Conservation (phyloP, 768 basidiomycete genomes). For the Phanerodontia chrysosporium region DNA sequence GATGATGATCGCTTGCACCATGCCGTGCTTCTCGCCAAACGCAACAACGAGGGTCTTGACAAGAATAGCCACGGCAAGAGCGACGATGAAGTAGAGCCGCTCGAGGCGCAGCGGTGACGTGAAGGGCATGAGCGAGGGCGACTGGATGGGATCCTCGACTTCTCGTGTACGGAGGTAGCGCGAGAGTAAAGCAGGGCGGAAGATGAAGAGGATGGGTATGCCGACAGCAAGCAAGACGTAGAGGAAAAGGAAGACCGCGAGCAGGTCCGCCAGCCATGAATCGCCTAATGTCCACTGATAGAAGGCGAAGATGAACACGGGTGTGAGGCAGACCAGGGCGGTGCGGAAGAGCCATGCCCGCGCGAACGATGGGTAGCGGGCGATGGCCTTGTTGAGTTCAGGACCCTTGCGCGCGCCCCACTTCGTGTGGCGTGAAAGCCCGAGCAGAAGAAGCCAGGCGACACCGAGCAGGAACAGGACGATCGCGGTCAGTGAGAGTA, state of each 20-base stretch:
- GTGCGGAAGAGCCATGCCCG: constrained; percentile 62
- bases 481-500: constrained; percentile 65
- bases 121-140: constrained; percentile 43
- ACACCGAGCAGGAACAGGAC: constrained; percentile 46
- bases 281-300: constrained; percentile 91
- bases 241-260: constrained; percentile 70
- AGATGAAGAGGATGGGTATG: constrained; percentile 45
- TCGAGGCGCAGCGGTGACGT: constrained; percentile 62
- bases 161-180: constrained; percentile 2
- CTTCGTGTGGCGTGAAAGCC: constrained; percentile 24
- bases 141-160: constrained; percentile 17
- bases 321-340: constrained; percentile 63
- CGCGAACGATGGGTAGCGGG: constrained; percentile 41
- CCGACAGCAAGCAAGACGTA: constrained; percentile 44
- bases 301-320: constrained; percentile 72
- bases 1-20: constrained; percentile 64
- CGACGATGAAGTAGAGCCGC: constrained; percentile 66
- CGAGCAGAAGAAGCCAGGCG: constrained; percentile 41
- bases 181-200: constrained; percentile 37
- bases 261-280: constrained; percentile 79
- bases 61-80: constrained; percentile 53
- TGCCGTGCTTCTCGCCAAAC: constrained; percentile 55
- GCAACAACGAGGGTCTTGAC: constrained; percentile 72
- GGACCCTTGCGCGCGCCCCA: constrained; percentile 16
- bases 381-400: constrained; percentile 20